Base-by-base conservation (phyloP, 225 moss, liverwort and hornwort species). In the Bryoerythrophyllum caledonicum region DNA sequence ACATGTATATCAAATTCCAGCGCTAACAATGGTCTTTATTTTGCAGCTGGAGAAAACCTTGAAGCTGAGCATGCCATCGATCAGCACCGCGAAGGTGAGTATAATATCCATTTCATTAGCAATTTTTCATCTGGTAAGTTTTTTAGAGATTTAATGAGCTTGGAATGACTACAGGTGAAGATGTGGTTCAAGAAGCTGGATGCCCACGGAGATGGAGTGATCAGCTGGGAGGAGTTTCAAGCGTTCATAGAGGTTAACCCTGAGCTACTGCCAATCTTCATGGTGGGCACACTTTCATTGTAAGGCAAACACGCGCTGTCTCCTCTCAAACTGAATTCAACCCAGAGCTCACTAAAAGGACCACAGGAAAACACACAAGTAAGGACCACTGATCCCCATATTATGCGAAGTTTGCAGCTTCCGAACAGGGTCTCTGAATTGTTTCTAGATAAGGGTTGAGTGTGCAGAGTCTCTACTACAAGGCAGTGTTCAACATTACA, bases 1-100 rank as follows among this genome's bases (percentile, higher is more conserved):
- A 46, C 0, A 49, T 49, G 19, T 49, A 19, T 0, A 6, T 49
- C 7, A 49, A 49, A 1, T 17, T 21, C 10, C 21, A 32, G 55
- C 25, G 46, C 13, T 25, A n/a, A 60, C 71, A 10, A 73, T 72
- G 57, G 56, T 70, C 24, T 66, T 34, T 8, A 8, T 82, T 75
- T 82, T 87, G 87, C 96, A 93, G 93, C 76, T 96, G 60, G 89
- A 93, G 70, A 80, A 57, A 16, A 87, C 82, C 67, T 84, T 96
- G 77, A 85, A 84, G 76, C 79, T 82, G 51, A 89, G 91, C 51
- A 90, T 93, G 82, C 93, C 86, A 5, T 84, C 84, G 2, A 96
- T 96, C 48, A 78, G 84, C 69, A 84, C 72, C 72, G 53, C 72
- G 19, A 71, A 86, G 87, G 96, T 96, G 73, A 58, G 49, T 5